Base-by-base conservation (phyloP, 257 asterid genomes). In the Penstemon eatonii region DNA sequence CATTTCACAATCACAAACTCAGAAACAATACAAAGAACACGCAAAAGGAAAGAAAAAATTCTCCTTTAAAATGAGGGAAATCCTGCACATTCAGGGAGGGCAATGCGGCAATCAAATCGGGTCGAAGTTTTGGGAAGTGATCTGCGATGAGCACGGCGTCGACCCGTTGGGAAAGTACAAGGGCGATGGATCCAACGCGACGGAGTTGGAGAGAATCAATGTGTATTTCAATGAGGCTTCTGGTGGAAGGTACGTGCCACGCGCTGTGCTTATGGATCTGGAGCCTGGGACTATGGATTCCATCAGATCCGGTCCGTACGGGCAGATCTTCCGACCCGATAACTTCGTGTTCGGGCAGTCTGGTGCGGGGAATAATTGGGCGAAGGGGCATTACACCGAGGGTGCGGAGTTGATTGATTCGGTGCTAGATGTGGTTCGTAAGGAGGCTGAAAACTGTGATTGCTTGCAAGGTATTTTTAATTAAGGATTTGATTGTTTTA, bases 31-130 rank as follows among this genome's bases (percentile, higher is more conserved):
- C 46, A 8, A n/a, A 12, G 60, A 39, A 59, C 55, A 60, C 63
- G 42, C 41, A 50, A n/a, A 19, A 6, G 43, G 18, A 55, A 40
- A 18, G 0, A 33, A 42, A 2, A 18, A 25, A 78, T 1, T 19
- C 38, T 8, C 12, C 8, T 15, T 43, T 19, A 72, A 59, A 66
- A 86, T 86, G 89, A 86, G 89, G 63, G 92, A 86, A 69, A 83
- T 86, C 62, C 80, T 86, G 25, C 92, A 83, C 79, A 71, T 86
- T 56, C 89, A 86, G 69, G 89, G 87, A 8, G 92, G 92, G 0
- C 89, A 86, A 71, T 86, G 92, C 46, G 89, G 92, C 10, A 86
- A 86, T 82, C 92, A 86, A 63, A 86, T 86, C 71, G 89, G 92
- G 7, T 83, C 92, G 0, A 86, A 86, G 42, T 86, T 86, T 60